Base-by-base conservation (phyloP, 2,329 filamentous ascomycete genomes). In the Fusarium floridanum region DNA sequence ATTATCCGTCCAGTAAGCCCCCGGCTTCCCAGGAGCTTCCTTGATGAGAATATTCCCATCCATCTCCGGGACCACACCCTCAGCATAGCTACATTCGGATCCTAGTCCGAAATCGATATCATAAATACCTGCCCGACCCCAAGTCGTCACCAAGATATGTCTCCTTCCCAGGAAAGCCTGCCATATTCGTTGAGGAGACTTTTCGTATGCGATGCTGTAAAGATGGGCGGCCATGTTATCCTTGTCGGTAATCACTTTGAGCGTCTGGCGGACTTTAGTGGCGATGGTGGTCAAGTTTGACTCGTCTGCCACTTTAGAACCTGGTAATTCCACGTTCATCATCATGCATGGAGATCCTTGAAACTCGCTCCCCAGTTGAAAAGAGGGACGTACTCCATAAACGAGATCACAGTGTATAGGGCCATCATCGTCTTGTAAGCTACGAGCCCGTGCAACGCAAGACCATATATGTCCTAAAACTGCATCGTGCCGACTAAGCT, bases 131-230 rank as follows among this genome's bases (percentile, higher is more conserved):
- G 78, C 73, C 1, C 77, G 68, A 2, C 72, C 76, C 78, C 78
- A 80, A 0, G 71, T 80, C 7, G 78, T 80, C 0, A 79, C 76
- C 2, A 80, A 39, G 3, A 79, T 74, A 32, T 80, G 77, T 0
- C 73, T 71, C 2, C 34, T 41, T 4, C 78, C 77, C 0, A 80
- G 37, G 4, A 80, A 80, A 0, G 77, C 77, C 57, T 79, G 78
- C 78, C 78, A 80, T 55, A 79, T 70, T 1, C 75, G 69, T 14
- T 80, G 78, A 12, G 78, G 78, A 2, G 78, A 73, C 39, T 68
- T 73, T 48, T 79, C 77, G 6, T 73, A 78, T 0, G 76, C 73
- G 3, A 79, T 20, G 1, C 61, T 61, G 34, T 80, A 70, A 1
- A 80, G 59, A 59, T 76, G 72, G 0, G 73, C 67, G 1, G 70